Evolutionary conservation across 2,329 filamentous ascomycete genomes (phyloP).

Genomic region (Trichophaea hybrida): DNA sequence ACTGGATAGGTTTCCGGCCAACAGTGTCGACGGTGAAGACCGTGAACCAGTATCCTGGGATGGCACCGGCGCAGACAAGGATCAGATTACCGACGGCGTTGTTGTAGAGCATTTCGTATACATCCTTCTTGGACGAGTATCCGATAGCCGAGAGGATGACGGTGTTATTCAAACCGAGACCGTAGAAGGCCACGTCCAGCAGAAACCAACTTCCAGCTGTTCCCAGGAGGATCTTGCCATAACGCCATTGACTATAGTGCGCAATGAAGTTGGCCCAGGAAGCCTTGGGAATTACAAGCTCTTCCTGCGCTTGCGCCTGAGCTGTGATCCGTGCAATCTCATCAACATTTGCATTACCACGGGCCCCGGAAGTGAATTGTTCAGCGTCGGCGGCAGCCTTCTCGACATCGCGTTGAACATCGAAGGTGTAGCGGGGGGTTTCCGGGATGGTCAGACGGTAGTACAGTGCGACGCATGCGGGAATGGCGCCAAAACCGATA

Average conservation of each 20-base stretch:
- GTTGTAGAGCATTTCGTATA: conserved; percentile 58
- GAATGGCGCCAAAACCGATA: conserved; percentile 68
- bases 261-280: conserved; percentile 55
- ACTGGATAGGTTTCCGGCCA: conserved; percentile 63
- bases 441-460: conserved; percentile 78
- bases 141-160: conserved; percentile 58
- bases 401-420: conserved; percentile 59
- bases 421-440: conserved; percentile 77
- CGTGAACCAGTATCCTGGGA: conserved; percentile 71
- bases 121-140: conserved; percentile 47
- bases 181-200: conserved; percentile 54
- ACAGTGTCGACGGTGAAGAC: conserved; percentile 59
- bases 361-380: conserved; percentile 52
- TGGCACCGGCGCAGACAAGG: conserved; percentile 61
- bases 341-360: conserved; percentile 46
- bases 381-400: conserved; percentile 59
- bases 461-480: conserved; percentile 68
- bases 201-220: conserved; percentile 77
- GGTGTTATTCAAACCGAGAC: conserved; percentile 61
- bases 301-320: conserved; percentile 36
- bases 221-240: conserved; percentile 58
- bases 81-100: conserved; percentile 67
- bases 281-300: conserved; percentile 53
- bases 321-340: conserved; percentile 45
- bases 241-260: conserved; percentile 58